Base-by-base conservation (phyloP, 768 basidiomycete species). In the Ramaria sp. region DNA sequence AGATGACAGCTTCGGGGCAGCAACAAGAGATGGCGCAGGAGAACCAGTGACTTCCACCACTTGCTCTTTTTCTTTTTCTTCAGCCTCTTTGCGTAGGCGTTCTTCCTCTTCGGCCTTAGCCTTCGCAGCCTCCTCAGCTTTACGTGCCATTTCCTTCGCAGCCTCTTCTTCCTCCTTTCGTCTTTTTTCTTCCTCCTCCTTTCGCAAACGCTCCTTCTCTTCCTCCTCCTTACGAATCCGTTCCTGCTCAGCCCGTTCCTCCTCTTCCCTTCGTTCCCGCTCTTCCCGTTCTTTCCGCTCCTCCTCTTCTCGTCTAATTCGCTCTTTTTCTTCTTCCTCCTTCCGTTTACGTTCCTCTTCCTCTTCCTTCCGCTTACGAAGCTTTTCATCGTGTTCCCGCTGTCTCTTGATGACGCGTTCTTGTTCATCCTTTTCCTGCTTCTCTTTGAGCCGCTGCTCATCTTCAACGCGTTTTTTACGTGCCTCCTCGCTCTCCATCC, bases 401-500 rank as follows among this genome's bases (percentile, higher is more conserved):
- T 71, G 67, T 61, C 75, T 38, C 37, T 50, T 43, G 15, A 34
- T 45, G 1, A 50, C 45, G 20, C 25, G 49, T 8, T 56, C 50
- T n/a, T 55, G 53, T 37, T 56, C 50, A n/a, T 49, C 34, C 48
- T 39, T 56, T 38, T 56, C 55, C 27, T 49, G 55, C 37, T 18
- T 25, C 38, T 55, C 53, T 37, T 55, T 55, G 24, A n/a, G 32
- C 12, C 41, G 53, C 10, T 47, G 53, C 30, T 55, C 74, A 55
- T 72, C 71, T 20, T 72, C 74, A 59, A 75, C 58, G 10, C 75
- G 67, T 65, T 72, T 73, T 60, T 69, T 67, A 62, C 78, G 78
- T 25, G 77, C 75, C 50, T 79, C 76, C 62, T 73, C 73, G 15
- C 70, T 81, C 71, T 89, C 85, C 58, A 89, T 77, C 57, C 85